Conservation (phyloP, 1,284 basidiomycete genomes). For the Cryptococcus hybrid region DNA sequence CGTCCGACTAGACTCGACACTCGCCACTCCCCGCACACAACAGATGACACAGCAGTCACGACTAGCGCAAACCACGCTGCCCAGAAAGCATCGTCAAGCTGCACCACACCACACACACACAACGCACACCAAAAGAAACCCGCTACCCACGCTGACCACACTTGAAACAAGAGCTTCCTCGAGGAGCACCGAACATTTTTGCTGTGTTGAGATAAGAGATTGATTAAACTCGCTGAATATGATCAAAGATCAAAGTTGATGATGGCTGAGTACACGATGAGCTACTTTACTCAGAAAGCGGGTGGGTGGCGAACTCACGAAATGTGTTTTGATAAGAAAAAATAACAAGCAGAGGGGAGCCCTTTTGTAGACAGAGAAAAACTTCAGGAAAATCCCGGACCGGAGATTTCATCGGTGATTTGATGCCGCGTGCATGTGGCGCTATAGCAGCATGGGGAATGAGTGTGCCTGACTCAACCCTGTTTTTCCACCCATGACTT, state of each 20-base stretch:
- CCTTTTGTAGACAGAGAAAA: too few species aligned
- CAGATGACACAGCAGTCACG: conserved; percentile 2
- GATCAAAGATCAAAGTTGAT: conserved; percentile 1
- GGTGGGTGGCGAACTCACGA: neutral
- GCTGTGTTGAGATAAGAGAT: too few species aligned
- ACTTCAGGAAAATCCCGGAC: too few species aligned
- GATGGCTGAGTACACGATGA: neutral
- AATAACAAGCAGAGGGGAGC: too few species aligned
- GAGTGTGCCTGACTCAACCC: too few species aligned
- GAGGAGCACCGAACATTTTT: conserved; percentile 40
- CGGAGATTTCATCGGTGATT: too few species aligned
- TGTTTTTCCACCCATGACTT: too few species aligned
- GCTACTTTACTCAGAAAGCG: neutral
- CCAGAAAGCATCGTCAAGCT: neutral
- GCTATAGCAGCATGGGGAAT: too few species aligned
- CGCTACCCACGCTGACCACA: conserved; percentile 47
- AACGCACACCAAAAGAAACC: conserved; percentile 19
- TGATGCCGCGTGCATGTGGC: too few species aligned
- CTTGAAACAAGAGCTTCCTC: conserved; percentile 49
- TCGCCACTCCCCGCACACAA: conserved; percentile 34
- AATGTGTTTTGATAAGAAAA: neutral
- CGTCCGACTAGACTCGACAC: conserved; percentile 9
- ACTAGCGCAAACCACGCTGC: conserved; percentile 2
- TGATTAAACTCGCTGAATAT: conserved; percentile 11
- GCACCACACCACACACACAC: conserved; percentile 19